phyloP scores from a whole-genome alignment of 2,329 filamentous ascomycete species.

The Ascochyta clinopodiicola region DNA sequence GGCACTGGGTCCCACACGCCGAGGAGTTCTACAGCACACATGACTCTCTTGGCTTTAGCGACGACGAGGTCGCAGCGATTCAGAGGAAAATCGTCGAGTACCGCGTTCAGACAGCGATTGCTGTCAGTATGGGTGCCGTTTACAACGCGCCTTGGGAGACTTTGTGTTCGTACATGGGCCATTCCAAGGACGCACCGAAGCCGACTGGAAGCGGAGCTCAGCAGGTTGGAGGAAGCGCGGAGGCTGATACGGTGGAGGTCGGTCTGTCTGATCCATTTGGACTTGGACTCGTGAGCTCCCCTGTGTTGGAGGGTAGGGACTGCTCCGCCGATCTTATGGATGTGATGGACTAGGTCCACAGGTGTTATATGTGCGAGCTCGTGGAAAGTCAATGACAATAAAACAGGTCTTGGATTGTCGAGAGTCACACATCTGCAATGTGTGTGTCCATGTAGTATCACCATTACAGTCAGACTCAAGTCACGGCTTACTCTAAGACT shows the following conservation, averaged over 20 bases:
- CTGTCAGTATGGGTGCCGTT: not conserved
- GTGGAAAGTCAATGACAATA: not conserved
- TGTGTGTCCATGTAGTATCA: no score
- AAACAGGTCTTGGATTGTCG: no score
- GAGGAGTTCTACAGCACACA: not conserved
- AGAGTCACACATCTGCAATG: no score
- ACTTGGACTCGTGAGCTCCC: not conserved
- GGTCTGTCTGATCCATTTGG: not conserved
- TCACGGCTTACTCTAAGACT: slow-evolving; percentile 15
- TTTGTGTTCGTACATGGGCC: not conserved
- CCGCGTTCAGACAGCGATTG: not conserved
- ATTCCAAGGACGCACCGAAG: not conserved
- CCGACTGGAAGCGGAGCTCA: not conserved
- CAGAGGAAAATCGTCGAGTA: not conserved
- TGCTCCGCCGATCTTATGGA: not conserved
- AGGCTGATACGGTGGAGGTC: not conserved
- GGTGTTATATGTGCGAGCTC: not conserved
- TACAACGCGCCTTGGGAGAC: not conserved
- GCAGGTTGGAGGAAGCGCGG: not conserved
- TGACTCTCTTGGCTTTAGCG: not conserved
- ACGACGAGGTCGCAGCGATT: not conserved
- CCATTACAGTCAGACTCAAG: not conserved
- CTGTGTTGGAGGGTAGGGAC: not conserved
- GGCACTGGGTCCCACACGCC: not conserved
- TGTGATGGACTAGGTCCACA: not conserved